Evolutionary conservation across 108 stramenopile genomes (phyloP).

Genomic region (Skeletonema marinoi): DNA sequence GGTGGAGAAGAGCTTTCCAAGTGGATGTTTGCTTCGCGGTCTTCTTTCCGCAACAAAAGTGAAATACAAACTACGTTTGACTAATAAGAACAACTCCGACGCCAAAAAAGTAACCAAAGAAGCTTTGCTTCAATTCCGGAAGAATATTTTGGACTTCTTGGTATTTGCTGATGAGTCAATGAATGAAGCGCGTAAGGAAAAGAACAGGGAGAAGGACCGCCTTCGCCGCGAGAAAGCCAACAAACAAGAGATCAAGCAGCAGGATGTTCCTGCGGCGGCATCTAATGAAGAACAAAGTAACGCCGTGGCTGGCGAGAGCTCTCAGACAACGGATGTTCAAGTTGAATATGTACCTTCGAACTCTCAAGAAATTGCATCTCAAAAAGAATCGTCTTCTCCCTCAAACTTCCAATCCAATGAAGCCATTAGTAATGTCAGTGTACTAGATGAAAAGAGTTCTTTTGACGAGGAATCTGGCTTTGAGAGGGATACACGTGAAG

Average conservation of each 20-base stretch:
- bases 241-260: constrained; percentile 18
- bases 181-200: constrained; percentile 57
- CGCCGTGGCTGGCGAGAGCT: background rate
- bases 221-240: constrained; percentile 18
- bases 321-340: background rate
- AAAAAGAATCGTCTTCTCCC: background rate
- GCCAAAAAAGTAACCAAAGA: constrained; percentile 6
- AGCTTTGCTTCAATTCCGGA: constrained; percentile 65
- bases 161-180: constrained; percentile 47
- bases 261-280: background rate
- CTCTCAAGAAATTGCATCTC: background rate
- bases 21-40: constrained; percentile 45
- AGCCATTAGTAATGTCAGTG: background rate
- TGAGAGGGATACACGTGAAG: background rate
- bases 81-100: background rate
- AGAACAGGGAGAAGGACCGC: constrained; percentile 34
- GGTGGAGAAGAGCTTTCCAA: constrained; percentile 43
- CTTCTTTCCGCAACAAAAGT: constrained; percentile 38
- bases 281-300: background rate
- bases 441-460: background rate
- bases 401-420: background rate
- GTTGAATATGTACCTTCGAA: background rate
- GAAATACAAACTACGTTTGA: constrained; percentile 40
- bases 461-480: background rate
- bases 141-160: constrained; percentile 49